Base-by-base conservation (phyloP, 2,329 filamentous ascomycete genomes). In the Beauveria asiatica region DNA sequence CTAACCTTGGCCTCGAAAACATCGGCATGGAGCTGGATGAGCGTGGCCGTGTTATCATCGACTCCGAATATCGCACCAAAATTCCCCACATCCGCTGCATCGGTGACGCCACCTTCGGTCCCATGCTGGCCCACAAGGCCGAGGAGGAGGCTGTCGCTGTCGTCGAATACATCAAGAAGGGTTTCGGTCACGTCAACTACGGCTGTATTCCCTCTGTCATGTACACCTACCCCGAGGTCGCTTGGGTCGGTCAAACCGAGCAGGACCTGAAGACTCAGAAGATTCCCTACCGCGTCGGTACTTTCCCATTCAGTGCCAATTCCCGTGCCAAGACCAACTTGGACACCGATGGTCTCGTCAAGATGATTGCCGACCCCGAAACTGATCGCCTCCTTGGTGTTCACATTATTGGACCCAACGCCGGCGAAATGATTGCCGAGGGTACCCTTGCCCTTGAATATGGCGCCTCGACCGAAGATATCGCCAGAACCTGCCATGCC, bases 401-500 rank as follows among this genome's bases (percentile, higher is more conserved):
- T 65, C 94, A 99, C 82, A 97, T 99, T 75, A 88, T 99, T 69
- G 94, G 94, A 62, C 83, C 94, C 68, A 94, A 94, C 74, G 94
- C 94, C 48, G 94, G 94, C 70, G 94, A 99, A 83, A 97, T 99
- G 94, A 97, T 99, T 79, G 94, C 94, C 2, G 94, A 99, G 80
- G 94, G 89, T 65, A 94, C 92, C 13, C 81, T 99, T 70, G 94
- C 94, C 61, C 81, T 99, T 55, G 94, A 99, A 80, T 99, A 99
- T 72, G 94, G 94, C 65, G 94, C 94, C 33, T 94, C 89, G 65
- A 92, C 86, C 69, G 94, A 99, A 80, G 94, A 97, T 75, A 90
- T 96, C 72, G 92, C 88, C 63, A 85, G 94, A 72, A 97, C 94
- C 65, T 94, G 90, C 77, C 94, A 99, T 78, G 94, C 94, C 60